Evolutionary conservation across 441 rosid genomes (phyloP).

Genomic region (Aleurites moluccanus): DNA sequence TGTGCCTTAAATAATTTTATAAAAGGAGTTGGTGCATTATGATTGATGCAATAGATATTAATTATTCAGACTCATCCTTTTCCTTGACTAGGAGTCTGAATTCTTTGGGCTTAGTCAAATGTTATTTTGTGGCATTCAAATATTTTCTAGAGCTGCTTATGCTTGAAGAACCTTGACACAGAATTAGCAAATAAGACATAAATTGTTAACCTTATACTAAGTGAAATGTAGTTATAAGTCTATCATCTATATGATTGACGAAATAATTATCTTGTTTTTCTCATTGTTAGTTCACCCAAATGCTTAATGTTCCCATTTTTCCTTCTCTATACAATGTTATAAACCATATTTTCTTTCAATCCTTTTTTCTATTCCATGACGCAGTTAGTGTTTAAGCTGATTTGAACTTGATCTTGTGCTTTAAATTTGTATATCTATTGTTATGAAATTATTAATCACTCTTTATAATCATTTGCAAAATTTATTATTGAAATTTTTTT

Average conservation of each 20-base stretch:
- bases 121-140: neutral
- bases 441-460: neutral
- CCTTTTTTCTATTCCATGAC: neutral
- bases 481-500: neutral
- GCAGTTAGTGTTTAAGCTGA: neutral
- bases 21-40: neutral
- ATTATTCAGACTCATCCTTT: neutral
- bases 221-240: neutral
- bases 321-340: neutral
- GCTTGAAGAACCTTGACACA: slow-evolving; percentile 1
- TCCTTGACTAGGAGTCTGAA: neutral
- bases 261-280: neutral
- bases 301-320: neutral
- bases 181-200: slow-evolving; percentile 1
- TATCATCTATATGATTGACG: neutral
- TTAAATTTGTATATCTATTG: neutral
- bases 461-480: neutral
- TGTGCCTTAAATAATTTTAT: neutral
- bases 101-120: neutral
- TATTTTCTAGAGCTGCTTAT: no score
- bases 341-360: neutral
- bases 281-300: neutral
- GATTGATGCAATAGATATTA: neutral
- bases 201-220: neutral
- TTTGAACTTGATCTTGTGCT: no score